Percentiles rank a stretch among this genome's conserved stretches.
Evolutionary conservation across 768 basidiomycete genomes (phyloP).

Genomic region (Pleurotus ostreatus): DNA sequence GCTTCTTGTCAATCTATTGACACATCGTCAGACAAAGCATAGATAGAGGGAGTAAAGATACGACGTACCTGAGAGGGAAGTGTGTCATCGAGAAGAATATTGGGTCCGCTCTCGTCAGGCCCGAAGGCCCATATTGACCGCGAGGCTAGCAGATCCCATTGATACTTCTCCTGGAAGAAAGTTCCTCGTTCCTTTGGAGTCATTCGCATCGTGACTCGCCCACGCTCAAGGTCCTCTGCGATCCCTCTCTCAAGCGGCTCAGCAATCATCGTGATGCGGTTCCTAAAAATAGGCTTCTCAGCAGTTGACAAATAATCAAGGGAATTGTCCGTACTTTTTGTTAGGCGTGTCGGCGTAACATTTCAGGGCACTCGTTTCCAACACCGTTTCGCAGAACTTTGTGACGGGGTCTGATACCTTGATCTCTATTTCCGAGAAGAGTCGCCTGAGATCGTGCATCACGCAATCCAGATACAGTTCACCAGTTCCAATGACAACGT

Average conservation of each 20-base stretch:
- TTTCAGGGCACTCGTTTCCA: constrained; percentile 96
- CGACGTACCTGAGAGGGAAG: constrained; percentile 79
- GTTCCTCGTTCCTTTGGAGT: constrained; percentile 90
- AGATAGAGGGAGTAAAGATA: neutral
- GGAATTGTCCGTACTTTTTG: constrained; percentile 72
- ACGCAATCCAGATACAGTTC: constrained; percentile 96
- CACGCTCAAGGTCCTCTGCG: constrained; percentile 94
- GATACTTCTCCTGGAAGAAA: constrained; percentile 95
- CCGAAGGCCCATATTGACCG: constrained; percentile 99
- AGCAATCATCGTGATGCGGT: constrained; percentile 98
- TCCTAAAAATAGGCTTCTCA: constrained; percentile 48
- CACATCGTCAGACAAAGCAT: constrained; percentile 3
- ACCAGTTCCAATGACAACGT: constrained; percentile 94
- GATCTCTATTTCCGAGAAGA: constrained; percentile 99
- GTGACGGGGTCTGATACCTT: constrained; percentile 99
- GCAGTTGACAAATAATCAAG: constrained; percentile 3
- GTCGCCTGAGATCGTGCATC: constrained; percentile 87
- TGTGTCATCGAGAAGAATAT: constrained; percentile 93
- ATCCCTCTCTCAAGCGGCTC: constrained; percentile 95
- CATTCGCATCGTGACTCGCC: constrained; percentile 93
- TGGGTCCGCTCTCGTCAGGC: constrained; percentile 92
- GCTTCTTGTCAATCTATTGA: constrained; percentile 84
- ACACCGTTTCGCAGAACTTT: constrained; percentile 96
- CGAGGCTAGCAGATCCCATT: constrained; percentile 97
- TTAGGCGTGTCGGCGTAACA: constrained; percentile 99